Base-by-base conservation (phyloP, 768 basidiomycete genomes). In the Pulveroboletus sp. region DNA sequence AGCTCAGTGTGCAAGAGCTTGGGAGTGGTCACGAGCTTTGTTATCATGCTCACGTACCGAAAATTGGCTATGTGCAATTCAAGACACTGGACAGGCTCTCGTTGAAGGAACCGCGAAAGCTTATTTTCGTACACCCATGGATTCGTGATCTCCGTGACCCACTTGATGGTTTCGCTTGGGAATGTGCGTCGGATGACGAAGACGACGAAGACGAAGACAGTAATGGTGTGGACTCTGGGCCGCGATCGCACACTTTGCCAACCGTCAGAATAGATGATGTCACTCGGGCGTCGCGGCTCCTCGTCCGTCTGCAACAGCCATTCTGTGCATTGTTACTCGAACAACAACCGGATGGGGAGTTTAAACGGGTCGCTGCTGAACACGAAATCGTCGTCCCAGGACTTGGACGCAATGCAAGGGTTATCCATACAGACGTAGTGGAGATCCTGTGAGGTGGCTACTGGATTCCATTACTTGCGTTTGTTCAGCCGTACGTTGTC, bases 341-440 rank as follows among this genome's bases (percentile, higher is more conserved):
- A 18, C 48, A 51, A 26, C 45, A 57, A 27, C 28, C 26, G 0
- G 15, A 27, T 17, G 46, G 35, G 1, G 18, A 38, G 11, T 36
- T 55, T 67, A 69, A 58, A 28, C 63, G 54, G 37, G 32, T 54
- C 10, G 54, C 42, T 27, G 27, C 44, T 14, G 45, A 53, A 15
- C 35, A 39, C 10, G 45, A 27, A 21, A 53, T 54, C 11, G 7
- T 43, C 6, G 36, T 53, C 13, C 40, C 26, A 8, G 39, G 39
- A 3, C 6, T 50, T 15, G 39, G 37, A 32, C 11, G 31, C 31
- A 11, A 14, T 7, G 1, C 4, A n/a, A 4, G 15, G 8, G 15
- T n/a, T n/a, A 41, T 41, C 9, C 40, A 4, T 17, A 13, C 9
- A 6, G 26, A n/a, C n/a, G 39, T 40, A 7, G 39, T 40, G 15